Base-by-base conservation (phyloP, 176 grass and related monocot species). In the Cymbopogon citratus region DNA sequence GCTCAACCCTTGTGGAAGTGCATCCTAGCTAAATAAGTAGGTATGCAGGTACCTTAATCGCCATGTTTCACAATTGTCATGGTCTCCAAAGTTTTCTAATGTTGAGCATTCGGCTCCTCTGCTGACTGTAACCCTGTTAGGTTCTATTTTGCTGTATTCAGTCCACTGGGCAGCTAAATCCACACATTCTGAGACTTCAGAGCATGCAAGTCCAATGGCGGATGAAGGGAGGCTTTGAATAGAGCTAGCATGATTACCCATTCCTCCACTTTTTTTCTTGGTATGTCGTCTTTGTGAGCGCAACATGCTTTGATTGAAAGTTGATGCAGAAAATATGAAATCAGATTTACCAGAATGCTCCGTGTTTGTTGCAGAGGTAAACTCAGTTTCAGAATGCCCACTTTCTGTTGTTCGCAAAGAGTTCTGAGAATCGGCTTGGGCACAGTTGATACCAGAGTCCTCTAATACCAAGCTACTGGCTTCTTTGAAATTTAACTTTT, bases 61-160 rank as follows among this genome's bases (percentile, higher is more conserved):
- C 92, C 89, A 94, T 69, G 40, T 63, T 76, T 94, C 83, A 76
- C 92, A 94, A 67, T 73, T 77, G 52, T 89, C 92, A 40, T 79
- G 76, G 24, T 72, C 68, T 35, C 43, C 71, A 84, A 74, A 68
- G 74, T 79, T 82, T 49, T 82, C 77, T 64, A 12, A 67, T 83
- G 34, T 39, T 72, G 71, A 75, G 59, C 13, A 59, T 71, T 38
- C 45, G 4, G 40, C 12, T 63, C 65, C 49, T 62, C 24, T 19
- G 21, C 49, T 70, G 25, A 57, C 12, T 29, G 38, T 35, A 57
- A 57, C 16, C 67, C 38, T 63, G 40, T 86, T 73, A 78, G 61
- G 69, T 81, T 84, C 80, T 69, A 63, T 12, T 88, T 77, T 81
- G 19, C 5, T 77, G 76, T 80, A 76, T 60, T 89, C 73, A 65